These are phyloP conservation scores for Lachnellula hyalina DNA, from an alignment of 2,329 filamentous ascomycete species.

Conservation along the genomic window DNA sequence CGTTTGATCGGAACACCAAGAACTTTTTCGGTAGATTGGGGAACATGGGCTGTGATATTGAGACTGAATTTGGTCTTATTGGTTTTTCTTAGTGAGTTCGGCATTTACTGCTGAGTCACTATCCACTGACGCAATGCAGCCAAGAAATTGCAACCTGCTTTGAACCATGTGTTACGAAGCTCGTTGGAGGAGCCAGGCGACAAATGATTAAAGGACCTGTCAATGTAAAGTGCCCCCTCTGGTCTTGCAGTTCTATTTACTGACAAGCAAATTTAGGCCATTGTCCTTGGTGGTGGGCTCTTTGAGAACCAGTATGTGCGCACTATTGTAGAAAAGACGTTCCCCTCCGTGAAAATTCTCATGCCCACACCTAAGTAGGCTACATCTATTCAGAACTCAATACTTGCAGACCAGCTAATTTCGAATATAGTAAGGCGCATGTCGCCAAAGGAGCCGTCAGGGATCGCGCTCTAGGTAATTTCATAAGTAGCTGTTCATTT, in stretches of 20 bases:
- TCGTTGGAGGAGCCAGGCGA: not conserved
- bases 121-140: not conserved
- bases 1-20: conserved; percentile 8
- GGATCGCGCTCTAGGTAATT: not conserved
- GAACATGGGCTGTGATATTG: not conserved
- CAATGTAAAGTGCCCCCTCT: not conserved
- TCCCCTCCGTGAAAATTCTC: not conserved
- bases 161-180: conserved; percentile 1
- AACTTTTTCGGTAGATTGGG: not conserved
- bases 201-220: not conserved
- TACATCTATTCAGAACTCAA: not conserved
- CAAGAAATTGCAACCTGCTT: conserved; percentile 9
- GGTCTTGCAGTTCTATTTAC: not conserved
- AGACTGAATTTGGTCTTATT: not conserved
- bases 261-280: not conserved
- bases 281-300: conserved; percentile 11
- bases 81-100: not conserved
- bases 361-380: conserved; percentile 1
- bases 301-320: conserved; percentile 3
- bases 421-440: conserved; percentile 6
- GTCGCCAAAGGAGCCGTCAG: conserved; percentile 10
- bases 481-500: conserved; percentile 2
- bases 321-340: not conserved
- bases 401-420: not conserved
- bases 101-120: not conserved